A percentile compares a stretch with the other conserved stretches of the same genome.
These are phyloP conservation scores for Trichophyton simii DNA, from an alignment of 2,329 filamentous ascomycete genomes.

Conservation along the genomic window DNA sequence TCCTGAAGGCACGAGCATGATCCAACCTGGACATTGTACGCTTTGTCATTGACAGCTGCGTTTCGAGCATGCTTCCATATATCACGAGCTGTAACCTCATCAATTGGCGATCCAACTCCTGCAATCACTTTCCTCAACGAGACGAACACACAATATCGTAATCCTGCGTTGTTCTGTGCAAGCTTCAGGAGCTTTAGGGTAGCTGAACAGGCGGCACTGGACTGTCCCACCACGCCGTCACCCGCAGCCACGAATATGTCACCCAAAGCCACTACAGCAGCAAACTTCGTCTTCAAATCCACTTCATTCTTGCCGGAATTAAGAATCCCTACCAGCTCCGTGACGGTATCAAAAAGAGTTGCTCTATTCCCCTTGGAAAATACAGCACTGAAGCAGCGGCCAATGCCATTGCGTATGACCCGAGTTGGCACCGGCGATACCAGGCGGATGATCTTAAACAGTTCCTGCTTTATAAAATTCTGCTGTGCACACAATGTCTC, in stretches of 20 bases:
- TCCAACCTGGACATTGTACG: conserved; percentile 62
- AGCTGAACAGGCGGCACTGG: conserved; percentile 58
- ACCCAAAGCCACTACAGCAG: conserved; percentile 73
- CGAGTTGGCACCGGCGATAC: conserved; percentile 68
- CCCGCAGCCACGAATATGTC: conserved; percentile 85
- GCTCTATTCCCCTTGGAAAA: conserved; percentile 80
- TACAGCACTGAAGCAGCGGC: conserved; percentile 69
- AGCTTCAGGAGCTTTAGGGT: conserved; percentile 69
- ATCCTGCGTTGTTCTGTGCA: conserved; percentile 64
- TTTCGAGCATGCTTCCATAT: conserved; percentile 84
- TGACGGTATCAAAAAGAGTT: conserved; percentile 85
- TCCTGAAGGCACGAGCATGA: conserved; percentile 69
- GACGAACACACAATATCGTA: conserved; percentile 65
- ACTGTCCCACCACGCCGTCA: conserved; percentile 78
- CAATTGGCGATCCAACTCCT: conserved; percentile 64
- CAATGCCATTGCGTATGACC: conserved; percentile 80
- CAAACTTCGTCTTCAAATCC: conserved; percentile 70
- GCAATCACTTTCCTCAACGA: conserved; percentile 62
- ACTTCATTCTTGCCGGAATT: conserved; percentile 64
- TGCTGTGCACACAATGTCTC: conserved; percentile 83
- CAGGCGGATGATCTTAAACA: conserved; percentile 84
- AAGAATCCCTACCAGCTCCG: conserved; percentile 65
- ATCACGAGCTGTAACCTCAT: conserved; percentile 75
- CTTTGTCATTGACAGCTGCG: conserved; percentile 67
- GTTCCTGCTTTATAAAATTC: conserved; percentile 81